Percentiles rank a stretch among this genome's conserved stretches.
phyloP scores from a whole-genome alignment of 805 yeast genomes.

The Kregervanrija fluxuum region DNA sequence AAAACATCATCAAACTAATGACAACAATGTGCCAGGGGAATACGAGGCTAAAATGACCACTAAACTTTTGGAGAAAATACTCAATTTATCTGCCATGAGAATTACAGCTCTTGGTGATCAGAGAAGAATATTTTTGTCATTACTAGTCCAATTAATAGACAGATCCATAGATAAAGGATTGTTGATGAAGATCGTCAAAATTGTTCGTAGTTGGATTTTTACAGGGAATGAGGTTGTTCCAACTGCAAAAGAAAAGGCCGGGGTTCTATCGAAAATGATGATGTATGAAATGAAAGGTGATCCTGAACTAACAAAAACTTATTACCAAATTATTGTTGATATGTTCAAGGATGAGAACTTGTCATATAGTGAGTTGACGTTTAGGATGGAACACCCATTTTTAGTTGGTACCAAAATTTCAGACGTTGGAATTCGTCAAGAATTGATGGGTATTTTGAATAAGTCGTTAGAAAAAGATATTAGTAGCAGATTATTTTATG shows the following conservation, averaged over 20 bases:
- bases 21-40: conserved; percentile 32
- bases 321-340: conserved; percentile 79
- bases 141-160: conserved; percentile 85
- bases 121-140: conserved; percentile 76
- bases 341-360: conserved; percentile 76
- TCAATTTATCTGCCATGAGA: conserved; percentile 72
- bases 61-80: conserved; percentile 62
- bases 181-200: conserved; percentile 62
- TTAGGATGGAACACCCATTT: conserved; percentile 94
- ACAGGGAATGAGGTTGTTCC: conserved; percentile 80
- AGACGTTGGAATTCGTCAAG: conserved; percentile 65
- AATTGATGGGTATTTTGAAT: conserved; percentile 72
- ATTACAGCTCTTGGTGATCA: conserved; percentile 89
- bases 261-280: conserved; percentile 87
- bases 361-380: conserved; percentile 81
- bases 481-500: conserved; percentile 72
- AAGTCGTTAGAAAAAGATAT: conserved; percentile 72
- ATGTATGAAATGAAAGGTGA: conserved; percentile 87
- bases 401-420: conserved; percentile 85
- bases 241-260: conserved; percentile 92
- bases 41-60: conserved; percentile 78
- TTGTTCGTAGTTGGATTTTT: conserved; percentile 88
- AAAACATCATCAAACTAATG: conserved; percentile 21
- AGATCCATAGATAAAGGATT: conserved; percentile 74
- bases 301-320: conserved; percentile 64